Evolutionary conservation across 805 yeast species (phyloP).

Genomic region (Cyberlindnera xylosilytica): DNA sequence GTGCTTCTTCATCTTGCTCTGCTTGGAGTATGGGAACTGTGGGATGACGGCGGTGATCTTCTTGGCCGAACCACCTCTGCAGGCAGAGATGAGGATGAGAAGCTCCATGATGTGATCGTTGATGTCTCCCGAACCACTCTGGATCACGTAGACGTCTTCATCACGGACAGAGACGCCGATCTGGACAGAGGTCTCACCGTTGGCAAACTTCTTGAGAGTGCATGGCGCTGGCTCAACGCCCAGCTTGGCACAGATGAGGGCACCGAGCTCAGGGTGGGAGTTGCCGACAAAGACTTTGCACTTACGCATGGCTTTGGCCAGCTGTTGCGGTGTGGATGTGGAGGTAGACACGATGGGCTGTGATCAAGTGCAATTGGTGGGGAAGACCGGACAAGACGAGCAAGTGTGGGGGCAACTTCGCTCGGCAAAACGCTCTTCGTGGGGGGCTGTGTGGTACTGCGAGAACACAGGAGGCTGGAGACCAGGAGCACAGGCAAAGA

Average conservation of each 20-base stretch:
- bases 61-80: constrained; percentile 97
- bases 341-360: constrained; percentile 9
- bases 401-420: not conserved
- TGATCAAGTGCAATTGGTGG: not conserved
- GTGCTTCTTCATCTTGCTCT: constrained; percentile 97
- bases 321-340: constrained; percentile 7
- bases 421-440: too few relatives aligned
- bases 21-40: constrained; percentile 95
- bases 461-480: too few relatives aligned
- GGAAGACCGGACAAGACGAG: not conserved
- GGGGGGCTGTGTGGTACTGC: not conserved
- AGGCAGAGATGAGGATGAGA: constrained; percentile 87
- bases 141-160: constrained; percentile 93
- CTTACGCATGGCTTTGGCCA: constrained; percentile 68
- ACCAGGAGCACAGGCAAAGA: too few relatives aligned
- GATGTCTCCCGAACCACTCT: constrained; percentile 80
- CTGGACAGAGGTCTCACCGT: constrained; percentile 96
- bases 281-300: constrained; percentile 95
- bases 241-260: constrained; percentile 80
- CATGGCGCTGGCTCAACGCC: constrained; percentile 96
- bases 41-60: constrained; percentile 96
- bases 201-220: constrained; percentile 85
- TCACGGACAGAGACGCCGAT: constrained; percentile 94
- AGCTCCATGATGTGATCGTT: constrained; percentile 97
- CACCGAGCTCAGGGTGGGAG: constrained; percentile 94